These are phyloP conservation scores for Auriscalpium orientale DNA, from an alignment of 768 basidiomycete species.

Conservation along the genomic window DNA sequence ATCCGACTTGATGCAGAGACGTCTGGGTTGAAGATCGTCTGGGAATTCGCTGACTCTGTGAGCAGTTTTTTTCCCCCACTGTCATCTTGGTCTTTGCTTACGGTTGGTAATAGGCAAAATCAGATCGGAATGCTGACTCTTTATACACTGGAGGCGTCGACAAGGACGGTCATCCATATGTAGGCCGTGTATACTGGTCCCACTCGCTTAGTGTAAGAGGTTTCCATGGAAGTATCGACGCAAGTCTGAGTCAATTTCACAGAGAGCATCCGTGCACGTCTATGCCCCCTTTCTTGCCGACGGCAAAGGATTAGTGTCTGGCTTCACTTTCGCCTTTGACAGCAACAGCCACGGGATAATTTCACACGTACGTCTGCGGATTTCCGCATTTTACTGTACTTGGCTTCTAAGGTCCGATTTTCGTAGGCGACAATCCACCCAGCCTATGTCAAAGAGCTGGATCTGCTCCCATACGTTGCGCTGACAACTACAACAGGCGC, in stretches of 20 bases:
- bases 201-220: slow-evolving; percentile 39
- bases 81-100: not conserved
- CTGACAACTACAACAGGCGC: slow-evolving; percentile 72
- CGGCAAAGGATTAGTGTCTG: slow-evolving; percentile 39
- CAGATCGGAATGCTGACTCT: slow-evolving; percentile 36
- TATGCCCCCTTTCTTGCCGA: slow-evolving; percentile 41
- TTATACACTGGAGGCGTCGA: slow-evolving; percentile 53
- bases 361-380: slow-evolving; percentile 38
- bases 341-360: slow-evolving; percentile 61
- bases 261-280: slow-evolving; percentile 53
- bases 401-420: not conserved
- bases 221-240: not conserved
- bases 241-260: not conserved
- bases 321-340: slow-evolving; percentile 59
- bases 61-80: slow-evolving; percentile 13
- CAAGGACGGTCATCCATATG: slow-evolving; percentile 40
- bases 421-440: slow-evolving; percentile 47
- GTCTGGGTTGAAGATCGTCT: slow-evolving; percentile 30
- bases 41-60: slow-evolving; percentile 53
- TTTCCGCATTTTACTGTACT: not conserved
- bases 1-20: slow-evolving; percentile 42
- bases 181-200: slow-evolving; percentile 67
- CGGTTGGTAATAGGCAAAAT: slow-evolving; percentile 28
- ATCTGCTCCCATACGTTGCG: slow-evolving; percentile 36
- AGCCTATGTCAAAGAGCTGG: slow-evolving; percentile 30